Conservation (phyloP, 805 yeast species). For the Candida boleticola region DNA sequence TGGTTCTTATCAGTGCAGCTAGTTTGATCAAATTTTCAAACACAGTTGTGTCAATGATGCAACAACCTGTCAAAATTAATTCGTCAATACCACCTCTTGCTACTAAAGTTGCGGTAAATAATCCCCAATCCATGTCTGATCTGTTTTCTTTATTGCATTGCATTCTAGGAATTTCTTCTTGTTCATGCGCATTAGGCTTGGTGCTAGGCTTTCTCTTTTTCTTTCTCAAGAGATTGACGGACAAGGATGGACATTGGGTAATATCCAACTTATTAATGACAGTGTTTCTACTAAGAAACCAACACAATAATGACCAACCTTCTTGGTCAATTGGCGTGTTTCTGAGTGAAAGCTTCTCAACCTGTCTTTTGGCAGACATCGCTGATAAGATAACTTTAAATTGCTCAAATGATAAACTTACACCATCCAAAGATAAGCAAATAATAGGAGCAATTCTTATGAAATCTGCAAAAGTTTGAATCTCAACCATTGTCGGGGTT, state of each 20-base stretch:
- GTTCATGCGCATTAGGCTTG: conserved; percentile 20
- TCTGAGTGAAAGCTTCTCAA: conserved; percentile 73
- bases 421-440: conserved; percentile 77
- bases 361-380: conserved; percentile 58
- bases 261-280: conserved; percentile 61
- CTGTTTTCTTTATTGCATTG: conserved; percentile 51
- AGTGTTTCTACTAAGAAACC: conserved; percentile 64
- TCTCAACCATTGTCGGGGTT: conserved; percentile 85
- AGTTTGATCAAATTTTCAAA: conserved; percentile 55
- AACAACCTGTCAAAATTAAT: conserved; percentile 73
- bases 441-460: conserved; percentile 80
- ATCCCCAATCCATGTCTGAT: conserved; percentile 79
- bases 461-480: conserved; percentile 85
- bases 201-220: conserved; percentile 21
- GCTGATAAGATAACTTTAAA: conserved; percentile 70
- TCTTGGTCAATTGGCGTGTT: conserved; percentile 70
- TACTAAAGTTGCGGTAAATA: conserved; percentile 66
- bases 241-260: conserved; percentile 61
- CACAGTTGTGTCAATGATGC: conserved; percentile 52
- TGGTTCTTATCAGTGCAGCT: conserved; percentile 55
- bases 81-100: conserved; percentile 77
- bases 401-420: conserved; percentile 71
- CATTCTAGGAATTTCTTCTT: conserved; percentile 38
- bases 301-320: conserved; percentile 80
- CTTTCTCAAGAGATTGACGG: conserved; percentile 43